phyloP scores from a whole-genome alignment of 371 early-diverging fungal genomes.

The Rhizopus arrhizus region DNA sequence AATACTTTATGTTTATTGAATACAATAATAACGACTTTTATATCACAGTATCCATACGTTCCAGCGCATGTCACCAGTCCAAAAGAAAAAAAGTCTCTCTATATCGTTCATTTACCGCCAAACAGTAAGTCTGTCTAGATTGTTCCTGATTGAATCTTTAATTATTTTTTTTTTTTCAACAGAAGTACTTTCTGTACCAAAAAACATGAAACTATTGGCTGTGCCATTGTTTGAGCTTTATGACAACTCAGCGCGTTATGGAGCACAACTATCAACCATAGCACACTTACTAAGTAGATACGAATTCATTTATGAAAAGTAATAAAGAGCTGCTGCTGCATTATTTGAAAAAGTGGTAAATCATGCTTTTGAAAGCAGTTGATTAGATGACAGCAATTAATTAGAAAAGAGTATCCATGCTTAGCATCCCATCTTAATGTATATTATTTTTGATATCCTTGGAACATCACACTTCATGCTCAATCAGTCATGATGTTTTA shows the following conservation, averaged over 20 bases:
- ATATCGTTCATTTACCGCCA: constrained; percentile 74
- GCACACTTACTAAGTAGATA: constrained; percentile 71
- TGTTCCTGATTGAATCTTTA: neutral
- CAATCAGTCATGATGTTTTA: no score
- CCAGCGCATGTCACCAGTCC: constrained; percentile 81
- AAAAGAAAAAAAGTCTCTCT: constrained; percentile 77
- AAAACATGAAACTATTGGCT: constrained; percentile 78
- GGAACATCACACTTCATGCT: no score
- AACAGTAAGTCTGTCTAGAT: constrained; percentile 50
- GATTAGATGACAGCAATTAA: no score
- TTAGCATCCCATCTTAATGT: no score
- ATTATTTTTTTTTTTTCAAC: neutral
- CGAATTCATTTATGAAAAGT: constrained; percentile 39
- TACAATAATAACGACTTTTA: neutral
- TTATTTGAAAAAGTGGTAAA: no score
- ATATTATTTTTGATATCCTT: no score
- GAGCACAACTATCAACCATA: constrained; percentile 72
- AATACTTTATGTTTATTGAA: constrained; percentile 1
- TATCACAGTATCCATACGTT: constrained; percentile 72
- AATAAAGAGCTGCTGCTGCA: neutral
- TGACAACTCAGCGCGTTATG: constrained; percentile 76
- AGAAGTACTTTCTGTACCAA: constrained; percentile 81
- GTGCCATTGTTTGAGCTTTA: constrained; percentile 85
- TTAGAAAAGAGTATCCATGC: no score
- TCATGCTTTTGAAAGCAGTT: no score